Evolutionary conservation across 2,329 filamentous ascomycete species (phyloP).

Genomic region (Stylonectria norvegica): DNA sequence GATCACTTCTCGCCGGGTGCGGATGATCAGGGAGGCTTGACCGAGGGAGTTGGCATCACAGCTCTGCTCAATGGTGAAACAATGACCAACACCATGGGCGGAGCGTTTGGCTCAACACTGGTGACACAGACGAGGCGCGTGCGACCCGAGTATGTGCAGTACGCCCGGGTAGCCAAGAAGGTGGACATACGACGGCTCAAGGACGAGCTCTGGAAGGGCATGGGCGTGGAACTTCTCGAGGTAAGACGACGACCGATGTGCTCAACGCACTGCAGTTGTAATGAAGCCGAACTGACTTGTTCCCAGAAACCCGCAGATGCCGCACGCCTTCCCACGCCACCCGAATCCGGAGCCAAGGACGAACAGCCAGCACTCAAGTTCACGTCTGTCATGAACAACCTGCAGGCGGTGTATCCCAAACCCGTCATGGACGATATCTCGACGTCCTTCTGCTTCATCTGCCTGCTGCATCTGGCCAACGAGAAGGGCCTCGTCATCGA

Average conservation of each 20-base stretch:
- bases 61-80: constrained; percentile 51
- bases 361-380: constrained; percentile 68
- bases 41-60: constrained; percentile 47
- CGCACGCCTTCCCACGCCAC: constrained; percentile 23
- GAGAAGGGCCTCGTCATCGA: constrained; percentile 83
- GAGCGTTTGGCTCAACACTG: constrained; percentile 62
- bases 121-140: constrained; percentile 62
- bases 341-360: constrained; percentile 23
- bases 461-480: constrained; percentile 84
- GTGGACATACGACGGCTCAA: constrained; percentile 66
- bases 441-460: constrained; percentile 91
- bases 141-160: constrained; percentile 67
- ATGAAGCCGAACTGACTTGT: too few relatives aligned
- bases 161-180: constrained; percentile 67
- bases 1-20: constrained; percentile 72
- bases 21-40: constrained; percentile 47
- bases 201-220: constrained; percentile 67
- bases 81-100: constrained; percentile 41
- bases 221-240: constrained; percentile 53
- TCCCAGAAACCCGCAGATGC: constrained; percentile 20
- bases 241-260: constrained; percentile 40
- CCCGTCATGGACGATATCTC: constrained; percentile 90
- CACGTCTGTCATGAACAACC: constrained; percentile 84
- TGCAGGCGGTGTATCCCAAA: constrained; percentile 83
- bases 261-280: too few relatives aligned